These are phyloP conservation scores for Epichloe gansuensis DNA, from an alignment of 2,329 filamentous ascomycete species.

Conservation along the genomic window DNA sequence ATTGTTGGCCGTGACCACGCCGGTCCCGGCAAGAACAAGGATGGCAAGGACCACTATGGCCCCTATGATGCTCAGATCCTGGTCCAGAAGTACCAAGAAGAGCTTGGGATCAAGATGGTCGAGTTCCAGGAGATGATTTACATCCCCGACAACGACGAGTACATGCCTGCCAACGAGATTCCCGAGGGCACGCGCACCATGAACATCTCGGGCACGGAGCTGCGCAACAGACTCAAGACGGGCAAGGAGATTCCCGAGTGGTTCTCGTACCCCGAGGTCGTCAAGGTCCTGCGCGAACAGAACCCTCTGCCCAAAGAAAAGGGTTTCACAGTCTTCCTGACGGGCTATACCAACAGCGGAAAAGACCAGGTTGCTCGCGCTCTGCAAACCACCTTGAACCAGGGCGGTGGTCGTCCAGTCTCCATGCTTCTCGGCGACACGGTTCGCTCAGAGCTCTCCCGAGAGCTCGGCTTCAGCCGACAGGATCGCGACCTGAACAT, in stretches of 20 bases:
- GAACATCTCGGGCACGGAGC: constrained; percentile 80
- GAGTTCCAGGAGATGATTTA: constrained; percentile 99
- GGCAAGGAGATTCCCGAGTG: constrained; percentile 94
- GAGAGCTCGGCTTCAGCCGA: constrained; percentile 87
- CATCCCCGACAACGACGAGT: constrained; percentile 93
- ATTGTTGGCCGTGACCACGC: constrained; percentile 98
- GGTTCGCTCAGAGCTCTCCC: constrained; percentile 81
- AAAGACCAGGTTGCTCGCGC: constrained; percentile 95
- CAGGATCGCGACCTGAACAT: constrained; percentile 94
- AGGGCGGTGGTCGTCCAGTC: constrained; percentile 90
- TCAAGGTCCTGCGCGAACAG: constrained; percentile 88
- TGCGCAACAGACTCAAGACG: constrained; percentile 78
- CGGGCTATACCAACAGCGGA: constrained; percentile 89
- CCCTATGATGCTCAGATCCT: constrained; percentile 95
- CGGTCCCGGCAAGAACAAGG: constrained; percentile 94
- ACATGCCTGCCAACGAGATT: constrained; percentile 86
- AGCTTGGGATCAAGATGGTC: constrained; percentile 97
- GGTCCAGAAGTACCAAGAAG: constrained; percentile 89
- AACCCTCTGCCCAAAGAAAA: constrained; percentile 84
- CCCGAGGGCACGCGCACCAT: constrained; percentile 69
- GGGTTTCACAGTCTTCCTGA: constrained; percentile 97
- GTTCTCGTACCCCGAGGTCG: constrained; percentile 99
- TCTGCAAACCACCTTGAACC: constrained; percentile 92
- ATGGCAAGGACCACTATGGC: constrained; percentile 93
- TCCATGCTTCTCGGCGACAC: constrained; percentile 93